Evolutionary conservation across 2,329 filamentous ascomycete species (phyloP).

Genomic region (Colletotrichum sansevieriae): DNA sequence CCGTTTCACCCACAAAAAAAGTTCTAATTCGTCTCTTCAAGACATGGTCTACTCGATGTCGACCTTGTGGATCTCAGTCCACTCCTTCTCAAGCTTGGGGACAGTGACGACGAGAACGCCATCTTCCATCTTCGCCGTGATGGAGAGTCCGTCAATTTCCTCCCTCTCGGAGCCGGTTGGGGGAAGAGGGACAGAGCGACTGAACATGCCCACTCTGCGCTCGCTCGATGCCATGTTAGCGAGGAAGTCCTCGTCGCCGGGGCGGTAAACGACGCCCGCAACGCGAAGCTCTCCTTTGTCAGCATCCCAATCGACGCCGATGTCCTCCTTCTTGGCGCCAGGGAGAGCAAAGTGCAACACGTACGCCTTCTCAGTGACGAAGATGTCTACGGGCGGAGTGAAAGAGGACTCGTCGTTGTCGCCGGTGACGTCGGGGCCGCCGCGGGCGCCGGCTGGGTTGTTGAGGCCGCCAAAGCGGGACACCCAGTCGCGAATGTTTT

Average conservation of each 20-base stretch:
- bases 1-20: constrained; percentile 13
- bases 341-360: constrained; percentile 82
- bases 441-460: constrained; percentile 22
- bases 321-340: constrained; percentile 82
- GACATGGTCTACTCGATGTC: constrained; percentile 62
- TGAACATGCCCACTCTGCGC: constrained; percentile 80
- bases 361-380: constrained; percentile 75
- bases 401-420: constrained; percentile 59
- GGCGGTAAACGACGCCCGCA: constrained; percentile 79
- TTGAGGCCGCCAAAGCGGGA: constrained; percentile 25
- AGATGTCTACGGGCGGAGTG: constrained; percentile 79
- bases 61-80: constrained; percentile 73
- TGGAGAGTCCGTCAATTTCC: constrained; percentile 74
- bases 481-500: constrained; percentile 56
- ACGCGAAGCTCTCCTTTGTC: constrained; percentile 76
- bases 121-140: constrained; percentile 83
- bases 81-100: constrained; percentile 77
- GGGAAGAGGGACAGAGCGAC: constrained; percentile 75
- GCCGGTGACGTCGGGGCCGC: constrained; percentile 33
- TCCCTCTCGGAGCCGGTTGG: constrained; percentile 58
- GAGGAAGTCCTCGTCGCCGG: constrained; percentile 77
- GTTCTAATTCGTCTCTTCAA: background rate
- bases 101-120: constrained; percentile 83
- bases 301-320: constrained; percentile 81
- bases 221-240: constrained; percentile 73